A percentile compares a stretch with the other conserved stretches of the same genome.
Evolutionary conservation across 73 alveolate species (phyloP).

Genomic region (Paraurostyla sp.): DNA sequence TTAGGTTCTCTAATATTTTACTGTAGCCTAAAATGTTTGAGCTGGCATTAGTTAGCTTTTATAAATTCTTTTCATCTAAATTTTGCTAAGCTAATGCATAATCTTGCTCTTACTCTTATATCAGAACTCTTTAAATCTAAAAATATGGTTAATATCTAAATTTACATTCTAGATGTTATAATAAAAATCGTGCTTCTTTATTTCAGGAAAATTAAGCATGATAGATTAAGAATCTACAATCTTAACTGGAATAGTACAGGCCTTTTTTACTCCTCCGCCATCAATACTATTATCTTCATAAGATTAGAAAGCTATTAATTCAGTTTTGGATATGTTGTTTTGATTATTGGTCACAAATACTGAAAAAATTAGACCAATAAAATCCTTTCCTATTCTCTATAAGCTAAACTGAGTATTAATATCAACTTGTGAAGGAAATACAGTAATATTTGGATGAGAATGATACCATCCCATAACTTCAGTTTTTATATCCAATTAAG

Average conservation of each 20-base stretch:
- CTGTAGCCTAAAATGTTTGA: conserved; percentile 8
- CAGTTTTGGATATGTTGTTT: conserved; percentile 9
- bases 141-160: not conserved
- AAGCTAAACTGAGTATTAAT: conserved; percentile 64
- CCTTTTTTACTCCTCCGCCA: conserved; percentile 58
- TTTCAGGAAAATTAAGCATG: not conserved
- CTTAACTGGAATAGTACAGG: conserved; percentile 52
- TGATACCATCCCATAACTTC: conserved; percentile 85
- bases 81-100: not conserved
- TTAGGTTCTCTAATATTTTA: conserved; percentile 30
- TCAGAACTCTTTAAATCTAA: conserved; percentile 29
- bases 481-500: not conserved
- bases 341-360: conserved; percentile 57
- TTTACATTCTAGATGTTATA: conserved; percentile 50
- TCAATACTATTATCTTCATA: conserved; percentile 34
- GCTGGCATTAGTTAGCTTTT: conserved; percentile 41
- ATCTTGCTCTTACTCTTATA: conserved; percentile 51
- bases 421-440: conserved; percentile 82
- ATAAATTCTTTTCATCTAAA: not conserved
- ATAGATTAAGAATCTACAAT: not conserved
- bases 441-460: conserved; percentile 84
- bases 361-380: conserved; percentile 70
- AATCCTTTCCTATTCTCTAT: conserved; percentile 67
- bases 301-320: conserved; percentile 44
- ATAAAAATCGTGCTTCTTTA: conserved; percentile 54